A percentile compares a stretch with the other conserved stretches of the same genome.
Evolutionary conservation across 495 filamentous ascomycete genomes (phyloP).

Genomic region (Xeromyces bisporus): DNA sequence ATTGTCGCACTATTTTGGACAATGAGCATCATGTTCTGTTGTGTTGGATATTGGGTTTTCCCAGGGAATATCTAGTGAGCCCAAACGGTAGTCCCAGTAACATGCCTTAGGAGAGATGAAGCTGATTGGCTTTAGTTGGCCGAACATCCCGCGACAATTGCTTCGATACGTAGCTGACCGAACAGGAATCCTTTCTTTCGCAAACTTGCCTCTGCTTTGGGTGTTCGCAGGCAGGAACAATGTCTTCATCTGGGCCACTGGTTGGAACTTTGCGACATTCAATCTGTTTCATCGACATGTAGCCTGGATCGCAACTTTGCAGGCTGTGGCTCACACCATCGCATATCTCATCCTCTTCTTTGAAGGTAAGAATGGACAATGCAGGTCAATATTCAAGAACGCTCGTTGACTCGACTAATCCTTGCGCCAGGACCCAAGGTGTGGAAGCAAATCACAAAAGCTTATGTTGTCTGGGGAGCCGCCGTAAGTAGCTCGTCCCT

Average conservation of each 20-base stretch:
- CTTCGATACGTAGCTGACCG: constrained; percentile 33
- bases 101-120: too few relatives aligned
- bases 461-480: constrained; percentile 23
- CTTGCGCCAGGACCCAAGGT: too few relatives aligned
- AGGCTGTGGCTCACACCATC: constrained; percentile 30
- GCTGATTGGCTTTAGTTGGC: constrained; percentile 20
- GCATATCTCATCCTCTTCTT: constrained; percentile 18
- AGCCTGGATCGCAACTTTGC: constrained; percentile 34
- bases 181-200: constrained; percentile 33
- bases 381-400: too few relatives aligned
- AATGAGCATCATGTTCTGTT: constrained; percentile 20
- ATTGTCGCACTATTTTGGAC: constrained; percentile 24
- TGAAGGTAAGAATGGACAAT: too few relatives aligned
- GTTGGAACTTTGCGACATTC: constrained; percentile 37
- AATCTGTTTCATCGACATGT: constrained; percentile 40
- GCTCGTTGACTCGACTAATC: too few relatives aligned
- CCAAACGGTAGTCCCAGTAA: too few relatives aligned
- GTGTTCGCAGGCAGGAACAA: constrained; percentile 39
- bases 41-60: constrained; percentile 20
- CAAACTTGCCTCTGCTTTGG: constrained; percentile 34
- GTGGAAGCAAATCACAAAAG: constrained; percentile 15
- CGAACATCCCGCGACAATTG: constrained; percentile 14
- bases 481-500: constrained; percentile 8
- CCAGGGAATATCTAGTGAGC: constrained; percentile 25
- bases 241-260: constrained; percentile 36